Conservation (phyloP, 2,329 filamentous ascomycete genomes). For the Mariannaea elegans region DNA sequence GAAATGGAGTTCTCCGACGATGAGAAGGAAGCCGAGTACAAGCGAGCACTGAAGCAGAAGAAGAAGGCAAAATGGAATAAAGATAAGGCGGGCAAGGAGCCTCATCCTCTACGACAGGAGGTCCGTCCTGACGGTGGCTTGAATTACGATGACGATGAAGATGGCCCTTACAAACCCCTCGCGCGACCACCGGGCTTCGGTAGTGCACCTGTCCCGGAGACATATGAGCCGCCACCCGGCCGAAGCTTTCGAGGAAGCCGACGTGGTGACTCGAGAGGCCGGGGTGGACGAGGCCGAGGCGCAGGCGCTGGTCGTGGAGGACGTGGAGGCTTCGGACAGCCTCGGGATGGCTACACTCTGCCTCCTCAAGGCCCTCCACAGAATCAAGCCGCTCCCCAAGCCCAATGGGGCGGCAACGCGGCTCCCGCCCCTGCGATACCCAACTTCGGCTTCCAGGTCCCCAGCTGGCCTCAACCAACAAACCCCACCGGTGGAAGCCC, state of each 20-base stretch:
- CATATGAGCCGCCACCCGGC: constrained; percentile 45
- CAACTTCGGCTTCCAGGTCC: constrained; percentile 55
- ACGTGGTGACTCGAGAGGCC: constrained; percentile 57
- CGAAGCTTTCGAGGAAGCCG: constrained; percentile 49
- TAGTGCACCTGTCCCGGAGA: constrained; percentile 55
- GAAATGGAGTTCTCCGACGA: constrained; percentile 98
- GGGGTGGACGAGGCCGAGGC: constrained; percentile 53
- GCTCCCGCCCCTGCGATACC: constrained; percentile 38
- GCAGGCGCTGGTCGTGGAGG: constrained; percentile 52
- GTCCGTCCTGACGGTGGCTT: constrained; percentile 55
- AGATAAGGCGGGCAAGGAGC: constrained; percentile 49
- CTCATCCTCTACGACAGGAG: constrained; percentile 54
- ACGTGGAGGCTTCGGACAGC: constrained; percentile 45
- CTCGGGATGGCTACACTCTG: constrained; percentile 53
- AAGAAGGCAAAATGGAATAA: constrained; percentile 60
- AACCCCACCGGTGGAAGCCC: constrained; percentile 40
- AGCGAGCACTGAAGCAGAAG: constrained; percentile 73
- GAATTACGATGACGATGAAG: constrained; percentile 74
- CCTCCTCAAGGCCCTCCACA: constrained; percentile 49
- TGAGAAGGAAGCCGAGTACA: constrained; percentile 89
- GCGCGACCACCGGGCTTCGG: constrained; percentile 72
- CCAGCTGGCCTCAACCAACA: constrained; percentile 51
- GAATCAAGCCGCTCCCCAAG: constrained; percentile 41
- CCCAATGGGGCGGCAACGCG: constrained; percentile 28
- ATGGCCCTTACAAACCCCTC: constrained; percentile 77